These are phyloP conservation scores for Gentiana dahurica DNA, from an alignment of 257 asterid species.

Conservation along the genomic window DNA sequence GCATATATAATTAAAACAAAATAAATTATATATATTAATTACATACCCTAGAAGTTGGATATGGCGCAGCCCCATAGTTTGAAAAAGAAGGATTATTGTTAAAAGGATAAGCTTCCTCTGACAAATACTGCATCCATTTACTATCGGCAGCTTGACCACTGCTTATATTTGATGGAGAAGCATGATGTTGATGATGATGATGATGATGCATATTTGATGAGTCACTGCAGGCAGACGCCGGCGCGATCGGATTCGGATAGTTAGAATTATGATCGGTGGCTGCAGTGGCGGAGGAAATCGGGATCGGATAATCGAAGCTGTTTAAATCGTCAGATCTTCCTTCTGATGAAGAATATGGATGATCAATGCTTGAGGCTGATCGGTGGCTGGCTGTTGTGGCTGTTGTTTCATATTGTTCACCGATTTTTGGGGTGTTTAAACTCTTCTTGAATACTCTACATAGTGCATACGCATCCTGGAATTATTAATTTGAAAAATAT, in stretches of 20 bases:
- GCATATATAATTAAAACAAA: not conserved
- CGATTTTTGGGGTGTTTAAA: constrained; percentile 51
- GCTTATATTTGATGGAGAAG: constrained; percentile 17
- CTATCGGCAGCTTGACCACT: constrained; percentile 34
- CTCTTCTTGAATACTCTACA: constrained; percentile 95
- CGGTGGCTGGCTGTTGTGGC: constrained; percentile 35
- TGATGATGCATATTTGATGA: constrained; percentile 18
- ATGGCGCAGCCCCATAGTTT: constrained; percentile 26
- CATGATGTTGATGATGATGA: constrained; percentile 7
- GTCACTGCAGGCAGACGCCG: constrained; percentile 11
- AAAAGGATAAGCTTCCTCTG: constrained; percentile 62
- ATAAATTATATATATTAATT: not conserved
- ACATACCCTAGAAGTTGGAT: constrained; percentile 71
- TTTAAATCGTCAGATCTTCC: constrained; percentile 42
- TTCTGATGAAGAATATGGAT: constrained; percentile 25
- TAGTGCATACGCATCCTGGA: constrained; percentile 90
- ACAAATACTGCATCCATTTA: constrained; percentile 71
- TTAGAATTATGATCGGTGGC: constrained; percentile 4
- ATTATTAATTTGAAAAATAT: not conserved
- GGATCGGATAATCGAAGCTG: constrained; percentile 31
- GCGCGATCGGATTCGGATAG: constrained; percentile 11
- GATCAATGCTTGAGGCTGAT: constrained; percentile 43
- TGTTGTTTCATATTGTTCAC: constrained; percentile 38
- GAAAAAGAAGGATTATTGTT: constrained; percentile 28
- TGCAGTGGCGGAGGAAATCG: not conserved